A percentile compares a stretch with the other conserved stretches of the same genome.
Conservation (phyloP, 805 yeast species). For the Yamadazyma olivae region DNA sequence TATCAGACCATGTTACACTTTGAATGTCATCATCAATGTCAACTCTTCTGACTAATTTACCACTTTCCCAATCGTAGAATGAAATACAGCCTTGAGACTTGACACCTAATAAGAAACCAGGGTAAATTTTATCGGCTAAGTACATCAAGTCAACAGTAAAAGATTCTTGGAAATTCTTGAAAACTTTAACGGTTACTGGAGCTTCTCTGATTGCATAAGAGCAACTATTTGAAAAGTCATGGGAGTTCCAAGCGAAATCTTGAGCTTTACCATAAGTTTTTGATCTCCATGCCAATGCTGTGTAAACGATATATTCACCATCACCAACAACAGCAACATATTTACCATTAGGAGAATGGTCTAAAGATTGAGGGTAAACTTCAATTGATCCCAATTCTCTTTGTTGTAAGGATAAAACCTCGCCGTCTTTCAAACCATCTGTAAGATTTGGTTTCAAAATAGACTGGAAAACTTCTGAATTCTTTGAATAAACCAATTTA, state of each 20-base stretch:
- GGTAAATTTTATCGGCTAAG: conserved; percentile 74
- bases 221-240: conserved; percentile 57
- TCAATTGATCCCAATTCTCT: conserved; percentile 95
- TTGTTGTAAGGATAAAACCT: conserved; percentile 66
- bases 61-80: conserved; percentile 93
- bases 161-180: conserved; percentile 82
- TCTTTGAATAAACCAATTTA: conserved; percentile 86
- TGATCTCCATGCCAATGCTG: conserved; percentile 97
- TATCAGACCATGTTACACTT: conserved; percentile 88
- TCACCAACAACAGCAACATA: conserved; percentile 97
- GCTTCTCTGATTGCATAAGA: conserved; percentile 80
- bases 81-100: conserved; percentile 81
- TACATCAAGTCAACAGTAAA: conserved; percentile 63
- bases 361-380: conserved; percentile 80
- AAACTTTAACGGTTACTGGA: conserved; percentile 61
- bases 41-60: conserved; percentile 78
- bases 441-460: conserved; percentile 65
- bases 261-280: conserved; percentile 86
- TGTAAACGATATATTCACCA: conserved; percentile 93
- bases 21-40: conserved; percentile 74
- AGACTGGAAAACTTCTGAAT: conserved; percentile 83
- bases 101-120: conserved; percentile 87
- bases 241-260: conserved; percentile 94
- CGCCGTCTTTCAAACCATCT: conserved; percentile 76
- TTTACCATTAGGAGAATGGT: conserved; percentile 96